A percentile compares a stretch with the other conserved stretches of the same genome.
phyloP scores from a whole-genome alignment of 768 basidiomycete genomes.

The Boletus vermiculosoides region DNA sequence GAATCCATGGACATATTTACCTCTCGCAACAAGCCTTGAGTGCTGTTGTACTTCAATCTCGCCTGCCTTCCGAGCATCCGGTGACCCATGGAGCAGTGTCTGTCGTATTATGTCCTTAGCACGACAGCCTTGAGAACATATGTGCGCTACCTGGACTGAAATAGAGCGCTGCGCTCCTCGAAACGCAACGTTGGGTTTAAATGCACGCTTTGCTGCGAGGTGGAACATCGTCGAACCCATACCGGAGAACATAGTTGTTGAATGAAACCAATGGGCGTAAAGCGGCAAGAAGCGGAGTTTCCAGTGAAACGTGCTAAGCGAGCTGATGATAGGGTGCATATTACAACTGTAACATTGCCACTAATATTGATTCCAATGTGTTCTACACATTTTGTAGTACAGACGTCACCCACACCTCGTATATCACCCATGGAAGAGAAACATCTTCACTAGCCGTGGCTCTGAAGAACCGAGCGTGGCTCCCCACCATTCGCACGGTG shows the following conservation, averaged over 20 bases:
- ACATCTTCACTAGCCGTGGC: conserved; percentile 27
- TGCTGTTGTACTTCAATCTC: conserved; percentile 78
- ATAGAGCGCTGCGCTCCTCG: conserved; percentile 44
- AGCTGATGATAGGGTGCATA: not conserved
- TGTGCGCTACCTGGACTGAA: conserved; percentile 58
- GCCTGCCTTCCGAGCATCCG: conserved; percentile 81
- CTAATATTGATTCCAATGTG: too few species aligned
- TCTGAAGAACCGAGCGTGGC: conserved; percentile 30
- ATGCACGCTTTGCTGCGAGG: conserved; percentile 15
- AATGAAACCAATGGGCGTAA: conserved; percentile 6
- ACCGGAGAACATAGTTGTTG: conserved; percentile 1
- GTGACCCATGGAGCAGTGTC: conserved; percentile 92
- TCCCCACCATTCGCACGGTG: conserved; percentile 20
- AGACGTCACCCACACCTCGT: conserved; percentile 42
- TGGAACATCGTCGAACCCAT: conserved; percentile 22
- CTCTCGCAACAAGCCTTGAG: conserved; percentile 83
- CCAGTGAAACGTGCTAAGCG: not conserved
- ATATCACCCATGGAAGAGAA: conserved; percentile 36
- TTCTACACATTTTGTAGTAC: conserved; percentile 10
- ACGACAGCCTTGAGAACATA: conserved; percentile 21
- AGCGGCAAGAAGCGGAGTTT: conserved; percentile 24
- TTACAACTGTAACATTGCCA: too few species aligned
- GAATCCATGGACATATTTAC: conserved; percentile 91
- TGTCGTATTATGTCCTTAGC: conserved; percentile 38
- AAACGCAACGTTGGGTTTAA: conserved; percentile 15